These are phyloP conservation scores for Opeltia flavorubescens DNA, from an alignment of 495 filamentous ascomycete species.

Conservation along the genomic window DNA sequence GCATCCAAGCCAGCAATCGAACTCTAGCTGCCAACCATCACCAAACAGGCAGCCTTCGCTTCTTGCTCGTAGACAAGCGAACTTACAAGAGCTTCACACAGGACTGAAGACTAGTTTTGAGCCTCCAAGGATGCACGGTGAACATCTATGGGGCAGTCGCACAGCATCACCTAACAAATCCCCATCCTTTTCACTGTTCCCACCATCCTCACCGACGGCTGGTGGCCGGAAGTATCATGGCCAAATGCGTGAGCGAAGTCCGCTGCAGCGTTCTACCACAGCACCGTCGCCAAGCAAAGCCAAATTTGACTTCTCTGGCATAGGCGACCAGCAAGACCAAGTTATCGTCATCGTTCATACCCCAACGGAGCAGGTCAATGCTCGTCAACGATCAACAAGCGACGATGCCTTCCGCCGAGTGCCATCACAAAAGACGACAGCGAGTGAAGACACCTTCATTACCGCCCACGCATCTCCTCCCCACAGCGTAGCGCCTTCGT, in stretches of 20 bases:
- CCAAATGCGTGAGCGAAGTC: slow-evolving; percentile 25
- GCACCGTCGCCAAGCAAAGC: slow-evolving; percentile 33
- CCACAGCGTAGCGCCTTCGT: not conserved
- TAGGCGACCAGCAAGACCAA: not conserved
- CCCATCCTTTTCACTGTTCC: slow-evolving; percentile 51
- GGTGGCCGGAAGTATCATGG: slow-evolving; percentile 23
- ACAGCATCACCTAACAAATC: slow-evolving; percentile 29
- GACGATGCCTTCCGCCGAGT: not conserved
- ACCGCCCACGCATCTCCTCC: too few relatives aligned
- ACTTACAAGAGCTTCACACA: slow-evolving; percentile 45
- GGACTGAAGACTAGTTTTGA: slow-evolving; percentile 28
- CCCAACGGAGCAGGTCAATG: not conserved
- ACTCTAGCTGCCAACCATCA: slow-evolving; percentile 6
- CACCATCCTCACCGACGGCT: slow-evolving; percentile 33
- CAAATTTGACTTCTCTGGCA: not conserved
- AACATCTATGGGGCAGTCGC: not conserved
- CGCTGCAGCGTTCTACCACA: slow-evolving; percentile 45
- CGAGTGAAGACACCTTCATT: too few relatives aligned
- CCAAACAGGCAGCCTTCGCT: slow-evolving; percentile 28
- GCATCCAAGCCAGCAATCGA: slow-evolving; percentile 27
- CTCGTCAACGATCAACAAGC: not conserved
- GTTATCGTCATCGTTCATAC: slow-evolving; percentile 4
- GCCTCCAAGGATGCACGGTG: slow-evolving; percentile 15
- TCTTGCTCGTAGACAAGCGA: slow-evolving; percentile 54
- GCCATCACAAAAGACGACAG: too few relatives aligned